These are phyloP conservation scores for Fusarium musae DNA, from an alignment of 2,329 filamentous ascomycete genomes.

Conservation along the genomic window DNA sequence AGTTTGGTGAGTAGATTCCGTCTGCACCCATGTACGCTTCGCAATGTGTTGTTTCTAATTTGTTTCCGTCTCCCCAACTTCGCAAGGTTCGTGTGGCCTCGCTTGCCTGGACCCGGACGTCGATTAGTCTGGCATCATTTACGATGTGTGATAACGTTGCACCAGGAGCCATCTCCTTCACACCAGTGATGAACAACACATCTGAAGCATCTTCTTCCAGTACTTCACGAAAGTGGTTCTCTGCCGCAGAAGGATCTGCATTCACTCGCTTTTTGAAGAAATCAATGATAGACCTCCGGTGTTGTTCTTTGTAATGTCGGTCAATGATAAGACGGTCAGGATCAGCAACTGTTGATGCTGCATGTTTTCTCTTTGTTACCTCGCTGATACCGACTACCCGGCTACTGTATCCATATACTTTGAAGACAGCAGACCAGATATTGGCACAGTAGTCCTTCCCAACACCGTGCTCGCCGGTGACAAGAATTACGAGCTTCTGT, in stretches of 20 bases:
- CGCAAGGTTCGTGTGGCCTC: constrained; percentile 52
- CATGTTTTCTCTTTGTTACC: constrained; percentile 67
- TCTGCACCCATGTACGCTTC: not conserved
- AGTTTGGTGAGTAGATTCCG: constrained; percentile 52
- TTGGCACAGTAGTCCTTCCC: constrained; percentile 71
- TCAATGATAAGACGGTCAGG: constrained; percentile 60
- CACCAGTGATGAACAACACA: constrained; percentile 70
- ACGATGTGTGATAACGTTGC: constrained; percentile 64
- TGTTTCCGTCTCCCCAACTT: constrained; percentile 37
- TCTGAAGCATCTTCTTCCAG: constrained; percentile 59
- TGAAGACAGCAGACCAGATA: constrained; percentile 60
- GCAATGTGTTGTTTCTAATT: not conserved
- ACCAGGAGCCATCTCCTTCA: constrained; percentile 70
- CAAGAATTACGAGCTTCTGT: constrained; percentile 64
- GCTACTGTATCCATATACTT: constrained; percentile 29
- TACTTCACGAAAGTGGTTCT: constrained; percentile 62
- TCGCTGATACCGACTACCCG: constrained; percentile 51
- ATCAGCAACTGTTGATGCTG: constrained; percentile 59
- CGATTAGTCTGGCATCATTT: constrained; percentile 62
- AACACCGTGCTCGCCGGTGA: constrained; percentile 64
- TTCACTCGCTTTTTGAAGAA: constrained; percentile 62
- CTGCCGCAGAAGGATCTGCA: constrained; percentile 56
- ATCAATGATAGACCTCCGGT: constrained; percentile 61
- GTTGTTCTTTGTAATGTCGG: constrained; percentile 70
- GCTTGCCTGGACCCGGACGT: constrained; percentile 60